A percentile compares a stretch with the other conserved stretches of the same genome.
These are phyloP conservation scores for Colletotrichum gloeosporioides DNA, from an alignment of 2,329 filamentous ascomycete genomes.

Conservation along the genomic window DNA sequence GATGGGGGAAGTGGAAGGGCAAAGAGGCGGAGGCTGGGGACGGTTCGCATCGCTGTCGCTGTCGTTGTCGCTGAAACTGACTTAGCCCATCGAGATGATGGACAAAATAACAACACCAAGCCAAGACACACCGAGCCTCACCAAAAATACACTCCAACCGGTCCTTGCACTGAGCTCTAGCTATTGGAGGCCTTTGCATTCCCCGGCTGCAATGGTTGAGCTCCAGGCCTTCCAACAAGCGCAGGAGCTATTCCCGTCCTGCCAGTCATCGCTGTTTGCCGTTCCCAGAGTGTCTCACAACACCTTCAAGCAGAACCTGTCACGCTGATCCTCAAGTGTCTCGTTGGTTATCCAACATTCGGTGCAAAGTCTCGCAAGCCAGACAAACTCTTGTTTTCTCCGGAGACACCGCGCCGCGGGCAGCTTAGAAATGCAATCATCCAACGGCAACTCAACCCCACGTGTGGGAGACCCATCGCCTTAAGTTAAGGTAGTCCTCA, in stretches of 20 bases:
- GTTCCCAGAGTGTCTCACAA: slow-evolving; percentile 2
- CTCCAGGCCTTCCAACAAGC: background rate
- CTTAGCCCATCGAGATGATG: background rate
- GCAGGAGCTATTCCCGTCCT: background rate
- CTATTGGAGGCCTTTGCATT: background rate
- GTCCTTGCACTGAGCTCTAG: background rate
- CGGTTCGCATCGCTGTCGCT: background rate
- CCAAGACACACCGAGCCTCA: background rate
- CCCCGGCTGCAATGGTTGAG: background rate
- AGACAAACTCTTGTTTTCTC: background rate
- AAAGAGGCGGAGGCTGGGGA: background rate
- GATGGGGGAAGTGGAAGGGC: background rate
- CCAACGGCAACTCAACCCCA: slow-evolving; percentile 15
- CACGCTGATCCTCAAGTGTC: background rate
- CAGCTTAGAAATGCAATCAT: slow-evolving; percentile 17
- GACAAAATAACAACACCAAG: background rate
- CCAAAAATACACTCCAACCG: background rate
- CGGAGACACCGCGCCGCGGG: background rate
- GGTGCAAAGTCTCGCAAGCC: background rate
- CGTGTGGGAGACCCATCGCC: background rate
- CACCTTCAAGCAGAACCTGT: background rate
- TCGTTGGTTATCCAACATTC: background rate
- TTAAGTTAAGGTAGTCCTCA: background rate
- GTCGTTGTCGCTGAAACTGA: background rate
- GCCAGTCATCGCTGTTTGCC: background rate